Conservation (phyloP, 768 basidiomycete species). For the Ephemerocybe angulata region DNA sequence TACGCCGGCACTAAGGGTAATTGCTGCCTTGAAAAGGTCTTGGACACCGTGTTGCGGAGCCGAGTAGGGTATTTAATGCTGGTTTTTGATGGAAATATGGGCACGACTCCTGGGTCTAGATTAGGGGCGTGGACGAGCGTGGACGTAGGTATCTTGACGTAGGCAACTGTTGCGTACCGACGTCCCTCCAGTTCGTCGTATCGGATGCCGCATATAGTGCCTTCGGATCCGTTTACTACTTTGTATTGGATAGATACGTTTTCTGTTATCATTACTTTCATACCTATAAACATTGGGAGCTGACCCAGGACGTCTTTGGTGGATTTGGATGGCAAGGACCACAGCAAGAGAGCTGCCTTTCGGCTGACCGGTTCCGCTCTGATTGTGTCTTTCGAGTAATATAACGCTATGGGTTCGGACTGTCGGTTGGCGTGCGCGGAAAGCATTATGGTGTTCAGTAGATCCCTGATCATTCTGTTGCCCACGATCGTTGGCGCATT, state of each 20-base stretch:
- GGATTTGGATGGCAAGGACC: conserved; percentile 4
- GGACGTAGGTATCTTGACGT: conserved; percentile 7
- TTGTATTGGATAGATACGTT: conserved; percentile 14
- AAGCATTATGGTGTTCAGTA: conserved; percentile 9
- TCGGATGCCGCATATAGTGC: conserved; percentile 8
- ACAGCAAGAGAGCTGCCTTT: not conserved
- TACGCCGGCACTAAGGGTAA: conserved; percentile 25
- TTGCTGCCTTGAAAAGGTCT: conserved; percentile 9
- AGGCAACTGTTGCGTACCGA: conserved; percentile 6
- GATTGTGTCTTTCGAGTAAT: conserved; percentile 1
- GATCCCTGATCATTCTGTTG: conserved; percentile 11
- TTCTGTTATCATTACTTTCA: conserved; percentile 18
- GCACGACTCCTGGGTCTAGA: conserved; percentile 5
- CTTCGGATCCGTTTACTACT: conserved; percentile 18
- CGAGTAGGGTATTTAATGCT: not conserved
- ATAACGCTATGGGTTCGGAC: not conserved
- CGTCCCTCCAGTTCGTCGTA: not conserved
- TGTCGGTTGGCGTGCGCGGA: not conserved
- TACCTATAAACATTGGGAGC: conserved; percentile 14
- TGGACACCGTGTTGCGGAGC: too few species aligned
- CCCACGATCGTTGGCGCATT: conserved; percentile 18
- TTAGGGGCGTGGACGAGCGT: conserved; percentile 1
- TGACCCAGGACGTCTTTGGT: conserved; percentile 12
- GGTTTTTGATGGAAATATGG: conserved; percentile 7
- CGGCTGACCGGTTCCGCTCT: not conserved